Percentiles rank a stretch among this genome's conserved stretches.
These are phyloP conservation scores for Paraurostyla sp. DNA, from an alignment of 73 alveolate species.

Conservation along the genomic window DNA sequence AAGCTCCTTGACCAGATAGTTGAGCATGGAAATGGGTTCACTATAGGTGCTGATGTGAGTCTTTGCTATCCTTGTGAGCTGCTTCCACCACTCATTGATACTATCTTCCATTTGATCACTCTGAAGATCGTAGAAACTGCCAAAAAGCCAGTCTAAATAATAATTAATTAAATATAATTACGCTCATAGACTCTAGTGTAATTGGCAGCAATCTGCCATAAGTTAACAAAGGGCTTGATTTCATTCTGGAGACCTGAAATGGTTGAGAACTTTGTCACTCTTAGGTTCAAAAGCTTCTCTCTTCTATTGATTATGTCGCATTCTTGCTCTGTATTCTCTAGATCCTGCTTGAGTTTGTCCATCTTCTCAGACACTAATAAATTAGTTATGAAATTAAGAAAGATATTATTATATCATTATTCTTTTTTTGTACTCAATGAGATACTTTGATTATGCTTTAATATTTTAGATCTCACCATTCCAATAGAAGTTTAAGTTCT, in stretches of 20 bases:
- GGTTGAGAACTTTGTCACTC: slow-evolving; percentile 67
- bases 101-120: slow-evolving; percentile 74
- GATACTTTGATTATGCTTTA: too few relatives aligned
- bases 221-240: slow-evolving; percentile 64
- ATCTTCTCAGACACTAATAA: slow-evolving; percentile 64
- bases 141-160: slow-evolving; percentile 66
- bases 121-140: slow-evolving; percentile 64
- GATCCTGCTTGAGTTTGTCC: slow-evolving; percentile 66
- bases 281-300: slow-evolving; percentile 56
- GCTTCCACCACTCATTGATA: slow-evolving; percentile 73
- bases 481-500: slow-evolving; percentile 33
- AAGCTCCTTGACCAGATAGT: slow-evolving; percentile 54
- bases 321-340: slow-evolving; percentile 66
- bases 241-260: slow-evolving; percentile 51
- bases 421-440: too few relatives aligned
- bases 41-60: slow-evolving; percentile 47
- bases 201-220: slow-evolving; percentile 66
- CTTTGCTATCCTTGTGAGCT: slow-evolving; percentile 58
- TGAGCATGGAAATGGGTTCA: slow-evolving; percentile 67
- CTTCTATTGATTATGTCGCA: slow-evolving; percentile 72
- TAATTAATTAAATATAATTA: neutral
- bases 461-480: neutral
- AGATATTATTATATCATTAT: too few relatives aligned
- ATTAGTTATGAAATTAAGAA: slow-evolving; percentile 16
- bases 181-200: slow-evolving; percentile 64